phyloP scores from a whole-genome alignment of 139 green algal genomes.

The Haematococcus lacustris region DNA sequence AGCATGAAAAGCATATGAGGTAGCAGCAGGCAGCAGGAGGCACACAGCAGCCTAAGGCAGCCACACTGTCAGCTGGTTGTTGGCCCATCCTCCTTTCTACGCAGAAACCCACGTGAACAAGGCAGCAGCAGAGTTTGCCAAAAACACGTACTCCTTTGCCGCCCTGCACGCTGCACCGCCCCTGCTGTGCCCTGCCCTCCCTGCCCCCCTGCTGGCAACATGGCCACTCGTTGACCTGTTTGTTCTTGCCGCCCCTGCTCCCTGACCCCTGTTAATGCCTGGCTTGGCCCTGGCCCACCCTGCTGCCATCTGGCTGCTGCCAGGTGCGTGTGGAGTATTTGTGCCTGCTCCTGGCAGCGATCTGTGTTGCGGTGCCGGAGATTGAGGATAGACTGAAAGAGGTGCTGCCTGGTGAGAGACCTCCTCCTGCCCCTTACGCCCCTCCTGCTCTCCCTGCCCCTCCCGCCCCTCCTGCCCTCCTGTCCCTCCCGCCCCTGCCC shows the following conservation, averaged over 20 bases:
- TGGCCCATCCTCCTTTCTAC: too few relatives aligned
- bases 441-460: too few relatives aligned
- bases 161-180: background rate
- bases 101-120: too few relatives aligned
- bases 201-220: background rate
- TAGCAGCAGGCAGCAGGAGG: background rate
- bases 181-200: background rate
- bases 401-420: conserved; percentile 42
- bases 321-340: conserved; percentile 63
- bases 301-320: too few relatives aligned
- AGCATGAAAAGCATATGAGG: background rate
- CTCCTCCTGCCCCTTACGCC: too few relatives aligned
- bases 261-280: too few relatives aligned
- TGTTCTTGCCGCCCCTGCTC: background rate
- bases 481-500: too few relatives aligned
- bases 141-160: too few relatives aligned
- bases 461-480: too few relatives aligned
- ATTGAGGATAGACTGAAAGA: conserved; percentile 66
- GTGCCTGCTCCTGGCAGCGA: conserved; percentile 44
- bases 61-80: background rate
- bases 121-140: too few relatives aligned
- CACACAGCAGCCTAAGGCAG: background rate
- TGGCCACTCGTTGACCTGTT: background rate
- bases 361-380: conserved; percentile 53
- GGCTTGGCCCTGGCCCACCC: too few relatives aligned